phyloP scores from a whole-genome alignment of 2,329 filamentous ascomycete species.

The Parastagonospora avenae region DNA sequence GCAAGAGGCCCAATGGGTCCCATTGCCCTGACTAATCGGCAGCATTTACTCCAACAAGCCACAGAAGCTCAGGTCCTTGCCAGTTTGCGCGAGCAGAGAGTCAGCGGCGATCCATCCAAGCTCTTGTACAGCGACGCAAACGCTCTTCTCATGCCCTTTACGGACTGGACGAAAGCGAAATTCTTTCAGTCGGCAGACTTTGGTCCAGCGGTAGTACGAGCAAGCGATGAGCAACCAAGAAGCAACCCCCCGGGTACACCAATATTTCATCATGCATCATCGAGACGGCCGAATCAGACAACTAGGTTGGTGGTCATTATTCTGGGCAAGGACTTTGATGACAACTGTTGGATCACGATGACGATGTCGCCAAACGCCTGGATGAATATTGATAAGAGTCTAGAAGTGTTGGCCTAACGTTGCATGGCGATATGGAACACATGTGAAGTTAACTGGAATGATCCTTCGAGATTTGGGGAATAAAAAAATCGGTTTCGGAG shows the following conservation, averaged over 20 bases:
- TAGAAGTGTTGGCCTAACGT: no score
- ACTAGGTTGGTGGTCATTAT: slow-evolving; percentile 15
- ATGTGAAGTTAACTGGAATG: no score
- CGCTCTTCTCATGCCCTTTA: slow-evolving; percentile 15
- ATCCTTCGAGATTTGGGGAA: no score
- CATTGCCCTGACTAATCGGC: slow-evolving; percentile 19
- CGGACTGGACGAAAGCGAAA: slow-evolving; percentile 19
- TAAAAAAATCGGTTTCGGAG: no score
- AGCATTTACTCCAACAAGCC: slow-evolving; percentile 15
- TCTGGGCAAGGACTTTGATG: slow-evolving; percentile 14
- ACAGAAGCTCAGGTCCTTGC: slow-evolving; percentile 23
- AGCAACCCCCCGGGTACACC: slow-evolving; percentile 14
- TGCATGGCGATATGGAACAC: no score
- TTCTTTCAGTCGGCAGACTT: slow-evolving; percentile 27
- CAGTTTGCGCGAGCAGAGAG: slow-evolving; percentile 22
- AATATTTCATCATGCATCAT: slow-evolving; percentile 16
- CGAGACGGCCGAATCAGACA: slow-evolving; percentile 6
- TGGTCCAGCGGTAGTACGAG: slow-evolving; percentile 14
- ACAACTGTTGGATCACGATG: no score
- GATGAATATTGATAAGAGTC: no score
- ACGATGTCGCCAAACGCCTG: no score
- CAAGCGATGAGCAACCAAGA: slow-evolving; percentile 4
- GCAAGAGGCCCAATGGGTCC: slow-evolving; percentile 17
- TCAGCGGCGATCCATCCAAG: slow-evolving; percentile 25
- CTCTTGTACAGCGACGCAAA: slow-evolving; percentile 10